Conservation (phyloP, 2,329 filamentous ascomycete species). For the Bipolaris cookei region DNA sequence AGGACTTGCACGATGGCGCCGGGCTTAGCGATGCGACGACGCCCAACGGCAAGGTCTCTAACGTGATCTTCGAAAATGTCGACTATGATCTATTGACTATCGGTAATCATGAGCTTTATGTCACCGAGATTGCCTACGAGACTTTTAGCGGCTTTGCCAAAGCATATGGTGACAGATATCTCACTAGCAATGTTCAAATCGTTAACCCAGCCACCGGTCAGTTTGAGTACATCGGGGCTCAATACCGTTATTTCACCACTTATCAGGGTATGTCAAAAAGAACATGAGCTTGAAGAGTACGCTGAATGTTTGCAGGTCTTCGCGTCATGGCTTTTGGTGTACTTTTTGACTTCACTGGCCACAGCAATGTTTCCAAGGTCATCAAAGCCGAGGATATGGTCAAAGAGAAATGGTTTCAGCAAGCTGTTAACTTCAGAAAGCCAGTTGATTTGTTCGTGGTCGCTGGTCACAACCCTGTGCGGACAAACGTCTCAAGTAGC, state of each 20-base stretch:
- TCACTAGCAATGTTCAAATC: constrained; percentile 62
- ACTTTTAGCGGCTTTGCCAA: constrained; percentile 65
- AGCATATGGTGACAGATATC: constrained; percentile 62
- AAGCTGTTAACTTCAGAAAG: constrained; percentile 61
- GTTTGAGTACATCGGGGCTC: constrained; percentile 55
- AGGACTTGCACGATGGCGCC: constrained; percentile 71
- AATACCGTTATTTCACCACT: constrained; percentile 60
- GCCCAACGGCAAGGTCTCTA: constrained; percentile 63
- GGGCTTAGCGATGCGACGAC: constrained; percentile 67
- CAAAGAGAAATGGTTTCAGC: constrained; percentile 65
- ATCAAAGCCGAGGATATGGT: constrained; percentile 61
- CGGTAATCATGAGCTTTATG: constrained; percentile 71
- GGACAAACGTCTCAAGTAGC: constrained; percentile 53
- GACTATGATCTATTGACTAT: constrained; percentile 63
- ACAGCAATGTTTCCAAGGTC: constrained; percentile 67
- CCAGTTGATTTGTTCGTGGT: constrained; percentile 69
- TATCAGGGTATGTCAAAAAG: constrained; percentile 45
- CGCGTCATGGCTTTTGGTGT: constrained; percentile 62
- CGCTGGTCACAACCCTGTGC: constrained; percentile 68
- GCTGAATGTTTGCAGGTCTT: constrained; percentile 41
- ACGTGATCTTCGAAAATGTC: constrained; percentile 59
- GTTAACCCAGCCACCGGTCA: constrained; percentile 52
- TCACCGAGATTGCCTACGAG: constrained; percentile 66
- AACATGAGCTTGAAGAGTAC: neutral
- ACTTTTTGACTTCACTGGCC: constrained; percentile 60